phyloP scores from a whole-genome alignment of 257 asterid genomes.

The Salvia splendens region DNA sequence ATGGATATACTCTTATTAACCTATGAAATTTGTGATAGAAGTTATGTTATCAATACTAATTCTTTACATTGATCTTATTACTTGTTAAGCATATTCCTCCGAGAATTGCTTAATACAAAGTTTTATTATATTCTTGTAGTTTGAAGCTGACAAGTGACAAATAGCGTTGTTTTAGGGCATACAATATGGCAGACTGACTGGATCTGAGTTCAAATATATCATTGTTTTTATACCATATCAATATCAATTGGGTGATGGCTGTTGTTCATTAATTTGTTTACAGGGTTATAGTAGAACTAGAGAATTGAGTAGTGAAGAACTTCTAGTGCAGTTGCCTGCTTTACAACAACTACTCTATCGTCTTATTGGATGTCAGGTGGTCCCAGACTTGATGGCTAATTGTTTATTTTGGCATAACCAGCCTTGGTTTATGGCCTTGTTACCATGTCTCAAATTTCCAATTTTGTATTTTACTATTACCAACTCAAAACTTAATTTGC shows the following conservation, averaged over 20 bases:
- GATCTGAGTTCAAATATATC: neutral
- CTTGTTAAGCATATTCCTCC: constrained; percentile 9
- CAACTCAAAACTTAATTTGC: constrained; percentile 21
- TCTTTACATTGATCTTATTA: neutral
- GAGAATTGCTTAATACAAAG: neutral
- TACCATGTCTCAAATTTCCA: neutral
- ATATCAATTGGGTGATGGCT: constrained; percentile 13
- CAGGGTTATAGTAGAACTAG: constrained; percentile 87
- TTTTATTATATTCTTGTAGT: neutral
- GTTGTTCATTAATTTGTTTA: constrained; percentile 14
- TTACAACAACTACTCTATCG: constrained; percentile 89
- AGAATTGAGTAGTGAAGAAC: constrained; percentile 80
- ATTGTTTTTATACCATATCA: neutral
- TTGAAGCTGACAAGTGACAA: constrained; percentile 20
- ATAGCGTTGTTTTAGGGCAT: neutral
- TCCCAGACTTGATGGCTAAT: constrained; percentile 6
- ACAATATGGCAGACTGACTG: neutral
- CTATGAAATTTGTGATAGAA: neutral
- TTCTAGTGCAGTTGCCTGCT: constrained; percentile 85
- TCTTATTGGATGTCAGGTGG: constrained; percentile 91
- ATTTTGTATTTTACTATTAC: neutral
- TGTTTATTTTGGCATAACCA: constrained; percentile 3
- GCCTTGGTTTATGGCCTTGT: constrained; percentile 16
- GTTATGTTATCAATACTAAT: neutral
- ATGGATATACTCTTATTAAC: neutral